Evolutionary conservation across 257 asterid species (phyloP).

Genomic region (Gynochthodes officinalis): DNA sequence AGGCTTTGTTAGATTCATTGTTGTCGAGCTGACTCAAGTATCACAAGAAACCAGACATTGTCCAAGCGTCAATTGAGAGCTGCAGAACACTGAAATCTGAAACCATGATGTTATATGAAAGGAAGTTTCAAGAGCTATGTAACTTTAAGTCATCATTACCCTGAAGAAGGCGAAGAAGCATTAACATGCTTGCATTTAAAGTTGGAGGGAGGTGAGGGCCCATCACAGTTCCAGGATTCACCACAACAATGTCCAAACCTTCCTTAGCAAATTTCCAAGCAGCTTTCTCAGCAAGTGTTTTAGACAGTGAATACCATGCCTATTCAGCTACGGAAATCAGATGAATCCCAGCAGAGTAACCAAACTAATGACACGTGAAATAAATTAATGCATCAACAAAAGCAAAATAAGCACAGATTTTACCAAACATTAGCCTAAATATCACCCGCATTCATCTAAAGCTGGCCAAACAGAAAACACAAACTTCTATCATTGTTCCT

Average conservation of each 20-base stretch:
- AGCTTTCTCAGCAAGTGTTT: slow-evolving; percentile 82
- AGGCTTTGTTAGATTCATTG: not conserved
- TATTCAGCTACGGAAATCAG: slow-evolving; percentile 25
- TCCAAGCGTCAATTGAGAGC: not conserved
- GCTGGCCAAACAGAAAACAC: not conserved
- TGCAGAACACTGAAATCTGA: not conserved
- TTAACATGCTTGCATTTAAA: slow-evolving; percentile 70
- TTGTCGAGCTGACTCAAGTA: not conserved
- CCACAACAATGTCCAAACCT: slow-evolving; percentile 71
- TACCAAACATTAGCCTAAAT: too few species aligned
- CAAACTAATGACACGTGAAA: not conserved
- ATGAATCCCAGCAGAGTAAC: slow-evolving; percentile 6
- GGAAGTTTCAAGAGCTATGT: not conserved
- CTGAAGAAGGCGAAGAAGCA: slow-evolving; percentile 75
- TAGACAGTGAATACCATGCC: slow-evolving; percentile 92
- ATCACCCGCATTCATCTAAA: not conserved
- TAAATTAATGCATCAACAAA: too few species aligned
- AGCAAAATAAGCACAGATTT: too few species aligned
- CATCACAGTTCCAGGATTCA: slow-evolving; percentile 84
- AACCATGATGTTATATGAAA: not conserved
- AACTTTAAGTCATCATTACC: slow-evolving; percentile 38
- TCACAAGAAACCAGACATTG: not conserved
- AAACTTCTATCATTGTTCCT: too few species aligned
- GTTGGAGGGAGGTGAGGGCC: slow-evolving; percentile 76
- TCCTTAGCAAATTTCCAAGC: slow-evolving; percentile 90